Base-by-base conservation (phyloP, 1,284 basidiomycete species). In the Fistulinella cinereoalba region DNA sequence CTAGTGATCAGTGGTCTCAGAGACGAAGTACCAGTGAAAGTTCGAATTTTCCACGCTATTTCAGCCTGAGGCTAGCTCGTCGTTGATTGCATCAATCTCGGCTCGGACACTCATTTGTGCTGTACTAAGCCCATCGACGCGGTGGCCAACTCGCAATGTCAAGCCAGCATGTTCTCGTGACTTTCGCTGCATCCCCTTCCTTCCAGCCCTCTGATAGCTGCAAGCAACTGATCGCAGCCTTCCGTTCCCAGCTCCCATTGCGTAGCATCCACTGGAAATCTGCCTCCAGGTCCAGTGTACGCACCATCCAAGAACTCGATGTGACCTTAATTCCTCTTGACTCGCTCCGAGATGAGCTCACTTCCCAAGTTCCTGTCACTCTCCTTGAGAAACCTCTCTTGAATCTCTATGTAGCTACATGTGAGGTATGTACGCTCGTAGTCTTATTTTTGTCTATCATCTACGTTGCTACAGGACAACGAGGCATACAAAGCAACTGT, bases 221-320 rank as follows among this genome's bases (percentile, higher is more conserved):
- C 82, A 76, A 73, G 45, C 82, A 87, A 58, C 77, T 92, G 22
- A 74, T 83, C 53, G 69, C 72, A 18, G 83, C 83, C 4, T 72
- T 92, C 44, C 70, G 72, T 23, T 76, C 78, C 1, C 92, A 94
- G 57, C 71, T 96, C 11, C 94, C 94, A 0, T 72, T 97, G 42
- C 83, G 86, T 43, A 94, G 87, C 67, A 76, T 97, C 18, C 90
- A 96, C 66, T 97, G 95, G 94, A 94, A 88, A 65, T 79, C 88
- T 23, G 51, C 71, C 5, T 78, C 81, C 4, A 75, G 83, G 43
- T 77, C 85, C 3, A 80, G 81, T 5, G 74, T 93, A 34, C 77
- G 89, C 50, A 95, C 91, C 2, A 92, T 97, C 40, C 91, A 93
- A 60, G 84, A 90, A 54, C 76, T 96, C n/a, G 77, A 86, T 47